Base-by-base conservation (phyloP, 1,284 basidiomycete species). In the Kwoniella shivajii region DNA sequence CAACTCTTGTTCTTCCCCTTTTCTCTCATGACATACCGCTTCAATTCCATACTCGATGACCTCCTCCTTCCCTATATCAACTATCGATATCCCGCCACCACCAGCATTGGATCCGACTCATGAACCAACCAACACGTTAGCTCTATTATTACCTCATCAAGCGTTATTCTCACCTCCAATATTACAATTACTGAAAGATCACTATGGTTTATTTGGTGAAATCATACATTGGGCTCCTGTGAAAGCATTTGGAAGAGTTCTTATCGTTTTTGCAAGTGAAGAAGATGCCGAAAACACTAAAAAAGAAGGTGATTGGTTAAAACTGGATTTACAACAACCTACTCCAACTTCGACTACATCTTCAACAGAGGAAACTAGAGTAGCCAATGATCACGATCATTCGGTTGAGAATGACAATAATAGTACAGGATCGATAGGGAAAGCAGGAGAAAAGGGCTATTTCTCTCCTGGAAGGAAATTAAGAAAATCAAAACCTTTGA, bases 201-300 rank as follows among this genome's bases (percentile, higher is more conserved):
- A 91, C 67, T 93, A 93, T 70, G 80, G 80, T 4, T 73, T 80
- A 0, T 92, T 86, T 69, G 93, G 92, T 16, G 78, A 82, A 29
- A 84, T 96, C 18, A 86, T 88, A 67, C 84, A 88, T 66, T 96
- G 92, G 91, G 90, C 89, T 1, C 90, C 91, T 6, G 77, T 96
- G 10, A 83, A 83, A n/a, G 85, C 84, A 2, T 89, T 95, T 68
- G 84, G 85, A 0, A 82, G 92, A 20, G 87, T 92, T 31, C 84
- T 96, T 43, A 77, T 92, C 29, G 90, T 94, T 0, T 96, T 87
- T 71, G 81, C 83, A 26, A 72, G 77, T 6, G 85, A 87, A 22
- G 65, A 65, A 13, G 68, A 64, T 13, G 78, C 59, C 22, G 72
- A 65, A 13, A 62, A 59, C 54, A 79, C 78, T 46, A 80, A 73